Evolutionary conservation across 768 basidiomycete species (phyloP).

Genomic region (Russula dissimulans): DNA sequence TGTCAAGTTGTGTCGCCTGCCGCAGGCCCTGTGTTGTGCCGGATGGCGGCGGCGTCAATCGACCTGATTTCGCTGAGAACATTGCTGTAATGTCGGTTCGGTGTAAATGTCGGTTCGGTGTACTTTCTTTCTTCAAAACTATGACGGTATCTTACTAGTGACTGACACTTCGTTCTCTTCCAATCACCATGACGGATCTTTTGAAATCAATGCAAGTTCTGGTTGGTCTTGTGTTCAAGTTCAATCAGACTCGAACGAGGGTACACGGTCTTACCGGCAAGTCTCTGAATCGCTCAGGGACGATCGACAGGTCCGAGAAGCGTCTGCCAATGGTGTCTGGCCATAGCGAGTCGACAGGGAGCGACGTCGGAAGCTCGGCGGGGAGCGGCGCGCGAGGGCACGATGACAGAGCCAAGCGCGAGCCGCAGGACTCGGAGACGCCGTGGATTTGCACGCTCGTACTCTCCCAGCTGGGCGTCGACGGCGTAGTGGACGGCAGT

Average conservation of each 20-base stretch:
- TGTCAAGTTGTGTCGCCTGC: too few species aligned
- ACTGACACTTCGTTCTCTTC: too few species aligned
- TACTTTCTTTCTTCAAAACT: too few species aligned
- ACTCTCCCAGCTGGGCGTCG: constrained; percentile 36
- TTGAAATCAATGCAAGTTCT: too few species aligned
- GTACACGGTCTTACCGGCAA: background rate
- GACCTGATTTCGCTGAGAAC: too few species aligned
- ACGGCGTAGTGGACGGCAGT: background rate
- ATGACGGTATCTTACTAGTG: too few species aligned
- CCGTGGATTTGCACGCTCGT: constrained; percentile 90
- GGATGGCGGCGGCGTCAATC: too few species aligned
- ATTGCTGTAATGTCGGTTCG: too few species aligned
- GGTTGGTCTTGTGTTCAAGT: too few species aligned
- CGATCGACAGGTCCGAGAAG: background rate
- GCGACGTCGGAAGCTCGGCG: constrained; percentile 2
- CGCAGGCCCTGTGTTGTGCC: too few species aligned
- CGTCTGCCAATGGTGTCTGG: constrained; percentile 10
- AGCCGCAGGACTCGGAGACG: constrained; percentile 94
- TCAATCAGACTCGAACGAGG: background rate
- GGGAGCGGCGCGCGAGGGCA: constrained; percentile 12
- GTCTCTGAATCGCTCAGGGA: constrained; percentile 1
- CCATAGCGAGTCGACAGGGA: constrained; percentile 12
- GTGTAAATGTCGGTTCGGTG: too few species aligned
- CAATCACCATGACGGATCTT: too few species aligned
- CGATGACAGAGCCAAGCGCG: constrained; percentile 71